Evolutionary conservation across 345 rosid genomes (phyloP), one percentile per base, ranked within the genome.

Genomic region (Eutrema japonicum): DNA sequence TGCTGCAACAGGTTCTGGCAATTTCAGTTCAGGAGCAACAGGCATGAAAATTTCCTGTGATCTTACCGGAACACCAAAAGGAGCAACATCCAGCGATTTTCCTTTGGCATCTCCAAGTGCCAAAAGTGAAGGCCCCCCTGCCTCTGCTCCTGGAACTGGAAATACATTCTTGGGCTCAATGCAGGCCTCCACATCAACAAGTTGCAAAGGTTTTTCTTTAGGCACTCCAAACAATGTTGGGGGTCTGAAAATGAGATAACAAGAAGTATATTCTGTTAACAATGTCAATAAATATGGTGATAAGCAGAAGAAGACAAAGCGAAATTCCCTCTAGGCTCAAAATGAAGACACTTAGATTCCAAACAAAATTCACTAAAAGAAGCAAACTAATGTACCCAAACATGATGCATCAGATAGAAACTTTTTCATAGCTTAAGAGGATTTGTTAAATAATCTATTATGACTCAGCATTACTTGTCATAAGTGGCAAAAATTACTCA

Each of bases 211-310:
- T 81, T 83, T 92, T 50, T 92, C 96, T 63, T 84, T 84, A 30
- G 97, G 96, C 61, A 86, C 87, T 76, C 97, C 99, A 67, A 86
- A 84, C 45, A 95, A 86, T 3, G 97, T 92, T 11, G 97, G 93
- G 41, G 84, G 65, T 81, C 99, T 92, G 89, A 74, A 81, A 87
- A 77, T 36, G 56, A 43, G 64, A 76, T 6, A 55, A 8, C 37
- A 36, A 6, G 45, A 27, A 56, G 64, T 51, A 66, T 41, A 50
- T 10, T 41, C 8, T 13, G 13, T 32, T 55, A 59, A 66, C n/a
- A 71, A 51, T 61, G 61, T 40, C 50, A 22, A 16, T 8, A 58
- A 10, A 12, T 18, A 66, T 35, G 54, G 18, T 38, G 67, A 48
- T 46, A 73, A 64, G 32, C 13, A 58, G 74, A 62, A 70, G 54